Conservation (phyloP, 495 filamentous ascomycete genomes). For the Tetracladium marchalianum region DNA sequence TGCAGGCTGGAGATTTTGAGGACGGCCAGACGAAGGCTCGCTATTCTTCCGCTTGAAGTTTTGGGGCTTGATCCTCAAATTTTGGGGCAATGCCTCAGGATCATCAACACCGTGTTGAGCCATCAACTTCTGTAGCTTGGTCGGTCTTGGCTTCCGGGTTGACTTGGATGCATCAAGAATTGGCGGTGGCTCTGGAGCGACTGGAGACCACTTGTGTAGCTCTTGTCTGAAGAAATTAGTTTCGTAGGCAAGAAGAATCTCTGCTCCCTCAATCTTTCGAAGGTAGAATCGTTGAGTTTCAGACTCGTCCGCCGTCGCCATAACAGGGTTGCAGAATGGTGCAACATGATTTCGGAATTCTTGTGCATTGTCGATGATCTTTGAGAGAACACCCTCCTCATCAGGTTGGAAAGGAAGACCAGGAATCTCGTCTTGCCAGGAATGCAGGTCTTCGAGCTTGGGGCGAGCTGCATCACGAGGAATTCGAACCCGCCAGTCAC, state of each 20-base stretch:
- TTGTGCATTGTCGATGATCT: constrained; percentile 75
- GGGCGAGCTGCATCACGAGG: constrained; percentile 95
- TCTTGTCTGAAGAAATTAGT: constrained; percentile 97
- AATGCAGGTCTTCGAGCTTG: constrained; percentile 82
- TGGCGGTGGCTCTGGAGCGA: constrained; percentile 77
- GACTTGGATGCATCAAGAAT: constrained; percentile 76
- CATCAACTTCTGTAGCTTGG: constrained; percentile 96
- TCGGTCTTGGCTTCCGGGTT: constrained; percentile 94
- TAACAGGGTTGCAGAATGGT: constrained; percentile 66
- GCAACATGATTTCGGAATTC: constrained; percentile 78
- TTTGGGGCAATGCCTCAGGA: constrained; percentile 78
- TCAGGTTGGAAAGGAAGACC: constrained; percentile 89
- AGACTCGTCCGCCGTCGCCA: constrained; percentile 75
- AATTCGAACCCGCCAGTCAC: constrained; percentile 95
- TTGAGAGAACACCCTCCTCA: constrained; percentile 74
- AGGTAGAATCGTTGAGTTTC: constrained; percentile 93
- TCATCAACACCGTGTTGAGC: constrained; percentile 73
- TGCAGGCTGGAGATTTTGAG: constrained; percentile 18
- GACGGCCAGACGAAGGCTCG: constrained; percentile 18
- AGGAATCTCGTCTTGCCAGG: constrained; percentile 81
- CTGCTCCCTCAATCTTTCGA: constrained; percentile 95
- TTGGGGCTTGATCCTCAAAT: constrained; percentile 65
- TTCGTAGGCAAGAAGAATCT: constrained; percentile 84
- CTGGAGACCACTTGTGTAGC: constrained; percentile 90
- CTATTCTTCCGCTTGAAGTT: constrained; percentile 46